Evolutionary conservation across 768 basidiomycete species (phyloP).

Genomic region (Amanita rimosa): DNA sequence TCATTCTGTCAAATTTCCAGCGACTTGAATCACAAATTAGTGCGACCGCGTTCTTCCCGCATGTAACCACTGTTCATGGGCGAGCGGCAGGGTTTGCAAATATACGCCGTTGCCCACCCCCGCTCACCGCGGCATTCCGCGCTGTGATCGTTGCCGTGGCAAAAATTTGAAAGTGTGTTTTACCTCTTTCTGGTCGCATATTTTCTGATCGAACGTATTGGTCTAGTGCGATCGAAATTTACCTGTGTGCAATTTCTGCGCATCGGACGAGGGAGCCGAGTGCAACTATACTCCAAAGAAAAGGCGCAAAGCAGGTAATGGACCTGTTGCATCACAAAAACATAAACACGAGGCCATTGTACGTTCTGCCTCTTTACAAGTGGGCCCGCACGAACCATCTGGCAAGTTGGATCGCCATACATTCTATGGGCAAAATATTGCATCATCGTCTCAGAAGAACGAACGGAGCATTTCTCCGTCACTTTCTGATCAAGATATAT

Average conservation of each 20-base stretch:
- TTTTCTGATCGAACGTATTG: not conserved
- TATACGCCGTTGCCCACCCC: slow-evolving; percentile 69
- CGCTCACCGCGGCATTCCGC: slow-evolving; percentile 63
- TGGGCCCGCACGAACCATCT: not conserved
- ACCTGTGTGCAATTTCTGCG: slow-evolving; percentile 61
- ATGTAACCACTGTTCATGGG: slow-evolving; percentile 65
- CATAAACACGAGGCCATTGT: slow-evolving; percentile 10
- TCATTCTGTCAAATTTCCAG: slow-evolving; percentile 2
- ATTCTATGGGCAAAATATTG: slow-evolving; percentile 39
- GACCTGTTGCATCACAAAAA: slow-evolving; percentile 9
- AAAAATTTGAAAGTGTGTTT: slow-evolving; percentile 52
- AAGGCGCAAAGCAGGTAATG: slow-evolving; percentile 38
- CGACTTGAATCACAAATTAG: slow-evolving; percentile 21
- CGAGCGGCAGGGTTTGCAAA: slow-evolving; percentile 50
- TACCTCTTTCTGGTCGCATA: slow-evolving; percentile 2
- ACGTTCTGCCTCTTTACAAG: slow-evolving; percentile 2
- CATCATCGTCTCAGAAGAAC: slow-evolving; percentile 18
- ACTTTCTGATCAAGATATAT: slow-evolving; percentile 13
- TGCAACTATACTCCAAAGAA: slow-evolving; percentile 73
- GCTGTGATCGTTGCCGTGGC: slow-evolving; percentile 60
- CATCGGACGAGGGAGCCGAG: slow-evolving; percentile 35
- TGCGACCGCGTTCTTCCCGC: slow-evolving; percentile 62
- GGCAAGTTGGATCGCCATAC: slow-evolving; percentile 16
- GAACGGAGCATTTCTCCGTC: slow-evolving; percentile 13
- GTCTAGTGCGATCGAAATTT: slow-evolving; percentile 60